phyloP scores from a whole-genome alignment of 2,329 filamentous ascomycete genomes.

The Beauveria rudraprayagi region DNA sequence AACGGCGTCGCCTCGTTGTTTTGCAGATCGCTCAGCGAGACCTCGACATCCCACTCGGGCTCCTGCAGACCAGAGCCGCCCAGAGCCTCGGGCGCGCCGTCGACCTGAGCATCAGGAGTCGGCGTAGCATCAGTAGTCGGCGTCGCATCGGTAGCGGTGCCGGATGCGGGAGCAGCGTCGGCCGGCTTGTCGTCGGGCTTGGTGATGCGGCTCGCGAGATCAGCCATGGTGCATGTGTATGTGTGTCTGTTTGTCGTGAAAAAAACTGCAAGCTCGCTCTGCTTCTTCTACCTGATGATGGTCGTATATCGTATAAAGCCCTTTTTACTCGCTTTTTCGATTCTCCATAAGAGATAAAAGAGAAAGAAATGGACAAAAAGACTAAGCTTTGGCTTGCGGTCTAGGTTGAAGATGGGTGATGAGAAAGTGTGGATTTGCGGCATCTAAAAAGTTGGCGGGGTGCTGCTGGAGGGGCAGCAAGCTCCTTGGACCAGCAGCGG shows the following conservation, averaged over 20 bases:
- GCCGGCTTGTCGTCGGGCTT: constrained; percentile 29
- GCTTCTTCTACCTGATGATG: not conserved
- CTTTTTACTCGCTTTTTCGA: not conserved
- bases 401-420: not conserved
- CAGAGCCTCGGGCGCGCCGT: constrained; percentile 28
- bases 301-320: not conserved
- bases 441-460: constrained; percentile 24
- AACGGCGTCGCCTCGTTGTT: constrained; percentile 79
- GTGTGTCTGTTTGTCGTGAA: not conserved
- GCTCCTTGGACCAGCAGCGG: too few species aligned
- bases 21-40: constrained; percentile 86
- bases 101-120: constrained; percentile 26
- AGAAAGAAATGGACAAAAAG: constrained; percentile 1
- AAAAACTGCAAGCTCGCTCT: not conserved
- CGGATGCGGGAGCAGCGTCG: constrained; percentile 18
- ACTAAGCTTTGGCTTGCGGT: constrained; percentile 11
- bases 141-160: constrained; percentile 2
- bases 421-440: constrained; percentile 9
- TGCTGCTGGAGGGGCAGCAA: constrained; percentile 26
- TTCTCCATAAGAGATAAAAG: not conserved
- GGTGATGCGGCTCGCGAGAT: constrained; percentile 44
- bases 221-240: constrained; percentile 31
- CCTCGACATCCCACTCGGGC: constrained; percentile 78
- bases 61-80: constrained; percentile 54
- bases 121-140: constrained; percentile 13